Conservation (phyloP, 139 green algal genomes). For the Zygnema cylindricum region DNA sequence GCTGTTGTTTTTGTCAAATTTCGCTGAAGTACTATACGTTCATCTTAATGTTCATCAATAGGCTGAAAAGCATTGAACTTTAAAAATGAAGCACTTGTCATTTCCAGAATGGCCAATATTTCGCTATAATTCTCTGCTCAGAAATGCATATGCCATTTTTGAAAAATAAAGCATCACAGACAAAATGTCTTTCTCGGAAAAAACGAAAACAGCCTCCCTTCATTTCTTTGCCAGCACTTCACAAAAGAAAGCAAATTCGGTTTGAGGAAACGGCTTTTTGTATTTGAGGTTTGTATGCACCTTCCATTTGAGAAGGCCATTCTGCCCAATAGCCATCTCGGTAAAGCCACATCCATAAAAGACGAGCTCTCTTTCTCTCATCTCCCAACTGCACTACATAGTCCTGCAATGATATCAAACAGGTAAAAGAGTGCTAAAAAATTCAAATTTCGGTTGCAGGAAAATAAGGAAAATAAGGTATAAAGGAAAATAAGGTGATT, state of each 20-base stretch:
- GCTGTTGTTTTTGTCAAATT: no score
- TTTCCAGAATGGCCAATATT: no score
- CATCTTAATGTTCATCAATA: no score
- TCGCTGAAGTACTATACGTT: no score
- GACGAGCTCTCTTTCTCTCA: constrained; percentile 15
- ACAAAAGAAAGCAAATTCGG: neutral
- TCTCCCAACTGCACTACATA: constrained; percentile 39
- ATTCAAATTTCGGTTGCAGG: neutral
- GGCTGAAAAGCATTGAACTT: no score
- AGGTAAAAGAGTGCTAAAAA: constrained; percentile 21
- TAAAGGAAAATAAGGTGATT: neutral
- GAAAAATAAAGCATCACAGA: neutral
- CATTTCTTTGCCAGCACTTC: neutral
- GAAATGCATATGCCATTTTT: no score
- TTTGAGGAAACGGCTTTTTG: neutral
- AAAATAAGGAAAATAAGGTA: neutral
- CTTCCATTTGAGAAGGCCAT: constrained; percentile 37
- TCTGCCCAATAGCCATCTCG: constrained; percentile 46
- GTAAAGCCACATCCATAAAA: constrained; percentile 54
- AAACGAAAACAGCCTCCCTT: no score
- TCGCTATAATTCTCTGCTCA: no score
- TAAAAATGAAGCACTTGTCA: no score
- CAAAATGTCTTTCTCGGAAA: no score
- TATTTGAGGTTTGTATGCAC: neutral
- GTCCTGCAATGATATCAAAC: neutral